Base-by-base conservation (phyloP, 2,329 filamentous ascomycete species). In the Fonsecaea multimorphosa region DNA sequence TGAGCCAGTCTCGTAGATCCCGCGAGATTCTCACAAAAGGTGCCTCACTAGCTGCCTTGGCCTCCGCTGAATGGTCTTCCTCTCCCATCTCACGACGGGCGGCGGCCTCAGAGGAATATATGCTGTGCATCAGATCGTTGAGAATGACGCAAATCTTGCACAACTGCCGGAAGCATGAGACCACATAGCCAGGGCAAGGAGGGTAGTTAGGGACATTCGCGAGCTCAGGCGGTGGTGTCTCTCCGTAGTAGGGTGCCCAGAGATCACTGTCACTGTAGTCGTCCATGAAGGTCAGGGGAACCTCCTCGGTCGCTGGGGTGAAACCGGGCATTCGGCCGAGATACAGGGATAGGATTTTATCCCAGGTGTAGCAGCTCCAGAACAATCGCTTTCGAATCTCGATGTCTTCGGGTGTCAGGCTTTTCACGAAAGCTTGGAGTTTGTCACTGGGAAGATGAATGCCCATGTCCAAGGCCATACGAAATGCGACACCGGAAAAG, bases 111-210 rank as follows among this genome's bases (percentile, higher is more conserved):
- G 66, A 53, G 9, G 78, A 77, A 58, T 84, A 84, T 2, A 84
- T 77, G 60, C 76, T 79, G 69, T 78, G 81, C 46, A 79, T 73
- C 58, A 81, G 82, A 57, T 75, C 77, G 59, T 83, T 82, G 73
- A 85, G 75, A 22, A 82, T 79, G 8, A 83, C 71, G 1, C 81
- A 83, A 0, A 86, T 77, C 56, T 78, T 74, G 66, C 73, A 74
- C 31, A 73, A 54, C 31, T 71, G 66, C 29, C 68, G 70, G 52
- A 75, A 75, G 62, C 73, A 74, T 7, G 73, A 74, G 7, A 74
- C 65, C 14, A 72, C 66, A 53, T 75, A 67, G n/a, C 72, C 73
- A 40, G 73, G 70, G 24, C 63, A 69, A 32, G 73, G 71, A 9
- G 68, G 60, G 57, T 73, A 73, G 55, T 66, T 62, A 16, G 60